phyloP scores from a whole-genome alignment of 306 rosid species.

The Vigna unguiculata region DNA sequence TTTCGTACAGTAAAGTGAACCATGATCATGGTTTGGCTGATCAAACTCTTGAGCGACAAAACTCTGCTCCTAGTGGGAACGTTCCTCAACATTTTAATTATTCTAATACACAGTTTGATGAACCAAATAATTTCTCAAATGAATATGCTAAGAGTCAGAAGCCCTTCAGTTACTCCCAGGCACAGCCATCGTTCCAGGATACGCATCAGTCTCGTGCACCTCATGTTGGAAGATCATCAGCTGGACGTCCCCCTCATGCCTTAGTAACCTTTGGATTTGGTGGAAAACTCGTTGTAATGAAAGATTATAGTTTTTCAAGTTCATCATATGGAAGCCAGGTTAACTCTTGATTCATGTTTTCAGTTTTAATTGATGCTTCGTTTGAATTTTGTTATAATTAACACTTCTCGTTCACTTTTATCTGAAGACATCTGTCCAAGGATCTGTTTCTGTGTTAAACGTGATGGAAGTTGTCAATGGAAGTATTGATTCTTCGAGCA shows the following conservation, averaged over 20 bases:
- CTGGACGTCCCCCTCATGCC: slow-evolving; percentile 92
- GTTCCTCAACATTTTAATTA: slow-evolving; percentile 61
- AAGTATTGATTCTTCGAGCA: slow-evolving; percentile 52
- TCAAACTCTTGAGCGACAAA: slow-evolving; percentile 53
- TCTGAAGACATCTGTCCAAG: slow-evolving; percentile 70
- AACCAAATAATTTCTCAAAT: slow-evolving; percentile 51
- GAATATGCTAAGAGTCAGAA: slow-evolving; percentile 60
- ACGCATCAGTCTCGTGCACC: slow-evolving; percentile 65
- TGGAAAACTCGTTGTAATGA: slow-evolving; percentile 87
- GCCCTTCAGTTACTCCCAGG: slow-evolving; percentile 55
- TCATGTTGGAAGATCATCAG: slow-evolving; percentile 71
- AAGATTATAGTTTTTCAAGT: slow-evolving; percentile 58
- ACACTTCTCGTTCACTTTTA: slow-evolving; percentile 45
- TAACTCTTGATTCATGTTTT: slow-evolving; percentile 47
- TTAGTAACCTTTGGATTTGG: slow-evolving; percentile 94
- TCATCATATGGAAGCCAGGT: slow-evolving; percentile 79
- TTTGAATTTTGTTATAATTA: slow-evolving; percentile 42
- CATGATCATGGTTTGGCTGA: slow-evolving; percentile 56
- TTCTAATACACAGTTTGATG: slow-evolving; percentile 52
- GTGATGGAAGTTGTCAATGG: slow-evolving; percentile 72
- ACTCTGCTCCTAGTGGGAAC: slow-evolving; percentile 55
- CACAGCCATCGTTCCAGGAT: slow-evolving; percentile 65
- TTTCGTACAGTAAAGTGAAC: slow-evolving; percentile 56
- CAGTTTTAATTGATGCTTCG: slow-evolving; percentile 38
- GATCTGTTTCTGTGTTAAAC: slow-evolving; percentile 76